Evolutionary conservation across 148 eudicot genomes (phyloP).

Genomic region (Arbutus unedo): DNA sequence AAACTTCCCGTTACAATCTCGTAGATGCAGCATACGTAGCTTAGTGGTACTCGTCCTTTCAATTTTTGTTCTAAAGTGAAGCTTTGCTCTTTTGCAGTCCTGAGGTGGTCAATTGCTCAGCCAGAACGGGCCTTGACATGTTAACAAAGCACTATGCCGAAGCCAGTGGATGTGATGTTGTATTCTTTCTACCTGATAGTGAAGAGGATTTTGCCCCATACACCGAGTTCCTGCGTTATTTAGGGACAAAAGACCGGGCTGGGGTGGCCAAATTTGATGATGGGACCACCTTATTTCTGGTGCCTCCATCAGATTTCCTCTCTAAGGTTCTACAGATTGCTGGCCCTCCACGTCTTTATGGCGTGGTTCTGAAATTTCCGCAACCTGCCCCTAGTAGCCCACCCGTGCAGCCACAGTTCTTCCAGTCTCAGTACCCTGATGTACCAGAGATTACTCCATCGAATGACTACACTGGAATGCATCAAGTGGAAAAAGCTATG

Average conservation of each 20-base stretch:
- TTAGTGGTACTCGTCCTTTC: not conserved
- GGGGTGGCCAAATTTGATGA: conserved; percentile 93
- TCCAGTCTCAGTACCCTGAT: conserved; percentile 41
- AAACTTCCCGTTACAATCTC: not conserved
- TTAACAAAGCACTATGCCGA: conserved; percentile 74
- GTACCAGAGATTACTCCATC: conserved; percentile 30
- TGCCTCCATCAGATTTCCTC: conserved; percentile 92
- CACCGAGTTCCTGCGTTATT: conserved; percentile 82
- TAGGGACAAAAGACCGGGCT: conserved; percentile 73
- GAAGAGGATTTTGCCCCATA: conserved; percentile 90
- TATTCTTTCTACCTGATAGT: conserved; percentile 91
- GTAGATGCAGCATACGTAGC: not conserved
- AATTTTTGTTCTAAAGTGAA: conserved; percentile 1
- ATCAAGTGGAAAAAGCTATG: conserved; percentile 38
- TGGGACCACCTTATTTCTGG: conserved; percentile 89
- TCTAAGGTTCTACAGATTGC: conserved; percentile 58
- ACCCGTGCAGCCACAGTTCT: conserved; percentile 35
- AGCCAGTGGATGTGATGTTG: conserved; percentile 64
- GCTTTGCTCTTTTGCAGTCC: conserved; percentile 53
- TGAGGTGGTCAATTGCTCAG: conserved; percentile 76
- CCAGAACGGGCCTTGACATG: conserved; percentile 89
- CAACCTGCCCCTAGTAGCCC: conserved; percentile 39
- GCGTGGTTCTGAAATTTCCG: conserved; percentile 83
- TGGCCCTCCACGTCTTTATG: conserved; percentile 87
- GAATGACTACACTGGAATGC: conserved; percentile 33